Evolutionary conservation across 2,329 filamentous ascomycete genomes (phyloP), one percentile per base, ranked within the genome.

Genomic region (Zasmidium cellare): DNA sequence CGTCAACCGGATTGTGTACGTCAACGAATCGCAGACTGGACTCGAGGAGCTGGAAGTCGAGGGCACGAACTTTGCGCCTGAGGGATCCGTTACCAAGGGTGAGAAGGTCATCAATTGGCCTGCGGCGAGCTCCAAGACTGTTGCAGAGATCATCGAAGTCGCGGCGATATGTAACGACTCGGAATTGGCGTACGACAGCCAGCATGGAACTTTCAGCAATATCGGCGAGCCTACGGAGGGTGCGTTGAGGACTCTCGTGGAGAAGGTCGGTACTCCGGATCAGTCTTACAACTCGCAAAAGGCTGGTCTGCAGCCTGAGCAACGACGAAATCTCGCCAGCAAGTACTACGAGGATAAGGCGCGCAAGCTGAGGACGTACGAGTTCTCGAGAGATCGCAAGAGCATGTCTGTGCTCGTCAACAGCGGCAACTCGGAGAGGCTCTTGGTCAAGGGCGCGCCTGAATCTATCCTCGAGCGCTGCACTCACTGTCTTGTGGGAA

Each of bases 311-410:
- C 75, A 80, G 31, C 74, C 79, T 1, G 78, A 82, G 25, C 78
- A 92, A 63, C 85, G 86, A 63, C 82, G 94, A 44, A 89, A 97
- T 77, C 85, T 88, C 68, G 87, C 91, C 58, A 97, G 92, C 79
- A 83, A 87, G 64, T 87, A 87, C 77, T 97, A 96, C 73, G 92
- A 96, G 77, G 82, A 86, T 65, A 83, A 85, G 65, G 84, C 87
- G 51, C 85, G 86, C 53, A 86, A 89, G 45, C 82, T 96, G 56
- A 88, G 92, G 9, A 96, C 92, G 11, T 99, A 91, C 69, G 94
- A 99, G 74, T 99, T 99, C 77, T 97, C 94, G 1, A 87, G 94
- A 68, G 94, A 99, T 76, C 87, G 94, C 62, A 99, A 99, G 85
- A 97, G 93, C 77, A 99, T 99, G 94, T 99, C 94, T 49, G 96